These are phyloP conservation scores for Boletus rufocinnamomeus DNA, from an alignment of 768 basidiomycete species.

Conservation along the genomic window DNA sequence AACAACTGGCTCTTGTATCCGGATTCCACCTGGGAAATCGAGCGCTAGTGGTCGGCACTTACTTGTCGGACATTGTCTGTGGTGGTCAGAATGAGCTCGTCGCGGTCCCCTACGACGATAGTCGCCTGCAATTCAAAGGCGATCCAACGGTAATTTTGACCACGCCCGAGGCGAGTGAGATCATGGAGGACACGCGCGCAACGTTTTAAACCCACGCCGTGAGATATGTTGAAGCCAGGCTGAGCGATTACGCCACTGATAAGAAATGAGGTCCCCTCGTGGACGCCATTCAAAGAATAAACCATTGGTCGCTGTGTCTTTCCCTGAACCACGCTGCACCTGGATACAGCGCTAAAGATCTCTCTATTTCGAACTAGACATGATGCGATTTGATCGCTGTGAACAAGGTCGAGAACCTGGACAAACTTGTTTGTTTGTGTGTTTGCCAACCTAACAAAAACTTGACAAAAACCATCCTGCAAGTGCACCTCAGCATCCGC, in stretches of 20 bases:
- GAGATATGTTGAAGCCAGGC: slow-evolving; percentile 17
- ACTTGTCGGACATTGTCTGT: background rate
- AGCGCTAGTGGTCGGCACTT: slow-evolving; percentile 1
- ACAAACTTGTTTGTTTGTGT: background rate
- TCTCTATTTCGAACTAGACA: background rate
- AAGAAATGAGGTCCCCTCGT: slow-evolving; percentile 35
- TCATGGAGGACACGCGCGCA: slow-evolving; percentile 11
- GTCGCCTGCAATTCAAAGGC: background rate
- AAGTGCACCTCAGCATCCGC: background rate
- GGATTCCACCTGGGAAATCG: slow-evolving; percentile 17
- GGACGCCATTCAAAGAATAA: slow-evolving; percentile 14
- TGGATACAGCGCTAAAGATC: background rate
- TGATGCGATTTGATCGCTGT: background rate
- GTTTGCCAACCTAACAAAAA: background rate
- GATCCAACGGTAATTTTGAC: background rate
- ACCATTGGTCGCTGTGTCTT: background rate
- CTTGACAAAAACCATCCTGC: background rate
- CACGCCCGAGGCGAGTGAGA: slow-evolving; percentile 2
- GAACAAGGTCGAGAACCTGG: background rate
- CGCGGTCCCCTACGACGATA: background rate
- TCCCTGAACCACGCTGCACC: slow-evolving; percentile 12
- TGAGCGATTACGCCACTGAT: slow-evolving; percentile 26
- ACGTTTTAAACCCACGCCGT: slow-evolving; percentile 24
- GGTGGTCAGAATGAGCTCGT: background rate
- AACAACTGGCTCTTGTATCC: slow-evolving; percentile 3